Evolutionary conservation across 306 rosid species (phyloP).

Genomic region (Fragaria ananassa): DNA sequence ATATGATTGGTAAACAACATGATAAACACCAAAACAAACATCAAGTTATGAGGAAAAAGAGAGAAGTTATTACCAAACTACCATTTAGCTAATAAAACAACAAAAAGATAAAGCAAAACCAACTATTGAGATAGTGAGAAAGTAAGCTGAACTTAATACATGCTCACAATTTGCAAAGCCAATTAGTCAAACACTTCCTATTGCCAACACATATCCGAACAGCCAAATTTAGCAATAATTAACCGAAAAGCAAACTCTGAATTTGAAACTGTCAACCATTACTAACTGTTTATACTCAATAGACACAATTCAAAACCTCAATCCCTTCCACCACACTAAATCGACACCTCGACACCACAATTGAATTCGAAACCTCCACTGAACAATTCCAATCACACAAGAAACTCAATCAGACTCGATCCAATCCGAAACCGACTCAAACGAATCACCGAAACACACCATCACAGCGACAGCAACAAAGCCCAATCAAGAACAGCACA

Average conservation of each 20-base stretch:
- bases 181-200: background rate
- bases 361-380: background rate
- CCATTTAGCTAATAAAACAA: slow-evolving; percentile 4
- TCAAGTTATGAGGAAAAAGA: background rate
- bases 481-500: background rate
- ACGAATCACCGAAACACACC: slow-evolving; percentile 1
- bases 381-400: background rate
- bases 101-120: background rate
- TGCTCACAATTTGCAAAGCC: background rate
- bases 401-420: slow-evolving; percentile 22
- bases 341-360: background rate
- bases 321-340: background rate
- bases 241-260: background rate
- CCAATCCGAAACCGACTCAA: slow-evolving; percentile 4
- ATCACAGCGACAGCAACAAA: slow-evolving; percentile 8
- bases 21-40: background rate
- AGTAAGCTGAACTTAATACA: background rate
- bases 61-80: background rate
- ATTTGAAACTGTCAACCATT: background rate
- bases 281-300: background rate
- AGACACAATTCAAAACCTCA: background rate
- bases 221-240: background rate
- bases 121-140: background rate
- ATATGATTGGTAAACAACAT: background rate
- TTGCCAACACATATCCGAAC: background rate